phyloP scores from a whole-genome alignment of 805 yeast species.

The Tetrapisispora taiwanensis region DNA sequence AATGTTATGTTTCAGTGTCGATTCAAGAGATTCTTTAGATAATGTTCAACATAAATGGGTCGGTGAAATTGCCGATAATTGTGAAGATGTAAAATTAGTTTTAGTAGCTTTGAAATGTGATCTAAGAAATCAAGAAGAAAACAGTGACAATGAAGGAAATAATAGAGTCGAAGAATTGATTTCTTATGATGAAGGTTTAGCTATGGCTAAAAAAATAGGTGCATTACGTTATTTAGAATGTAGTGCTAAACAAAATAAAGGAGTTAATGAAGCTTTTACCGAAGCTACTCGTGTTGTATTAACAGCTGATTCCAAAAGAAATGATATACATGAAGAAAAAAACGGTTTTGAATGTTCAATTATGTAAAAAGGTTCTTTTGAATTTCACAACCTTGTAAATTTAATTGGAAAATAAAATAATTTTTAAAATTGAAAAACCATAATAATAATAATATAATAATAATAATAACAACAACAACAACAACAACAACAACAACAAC shows the following conservation, averaged over 20 bases:
- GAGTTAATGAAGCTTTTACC: slow-evolving; percentile 98
- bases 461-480: too few species aligned
- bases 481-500: too few species aligned
- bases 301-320: slow-evolving; percentile 77
- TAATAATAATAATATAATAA: too few species aligned
- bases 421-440: too few species aligned
- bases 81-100: slow-evolving; percentile 91
- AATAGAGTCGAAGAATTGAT: slow-evolving; percentile 44
- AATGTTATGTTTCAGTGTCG: slow-evolving; percentile 92
- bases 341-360: slow-evolving; percentile 30
- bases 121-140: slow-evolving; percentile 58
- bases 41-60: slow-evolving; percentile 96
- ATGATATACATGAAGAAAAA: slow-evolving; percentile 34
- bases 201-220: slow-evolving; percentile 85
- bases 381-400: too few species aligned
- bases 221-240: slow-evolving; percentile 93
- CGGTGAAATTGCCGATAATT: slow-evolving; percentile 91
- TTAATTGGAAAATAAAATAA: too few species aligned
- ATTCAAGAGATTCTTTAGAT: slow-evolving; percentile 86
- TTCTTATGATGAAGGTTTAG: slow-evolving; percentile 85
- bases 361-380: slow-evolving; percentile 25
- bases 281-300: slow-evolving; percentile 97
- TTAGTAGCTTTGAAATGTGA: slow-evolving; percentile 93
- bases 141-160: slow-evolving; percentile 10
- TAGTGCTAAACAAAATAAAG: slow-evolving; percentile 91